These are phyloP conservation scores for Oropetium thomaeum DNA, from an alignment of 176 grass and related monocot genomes.

Conservation along the genomic window DNA sequence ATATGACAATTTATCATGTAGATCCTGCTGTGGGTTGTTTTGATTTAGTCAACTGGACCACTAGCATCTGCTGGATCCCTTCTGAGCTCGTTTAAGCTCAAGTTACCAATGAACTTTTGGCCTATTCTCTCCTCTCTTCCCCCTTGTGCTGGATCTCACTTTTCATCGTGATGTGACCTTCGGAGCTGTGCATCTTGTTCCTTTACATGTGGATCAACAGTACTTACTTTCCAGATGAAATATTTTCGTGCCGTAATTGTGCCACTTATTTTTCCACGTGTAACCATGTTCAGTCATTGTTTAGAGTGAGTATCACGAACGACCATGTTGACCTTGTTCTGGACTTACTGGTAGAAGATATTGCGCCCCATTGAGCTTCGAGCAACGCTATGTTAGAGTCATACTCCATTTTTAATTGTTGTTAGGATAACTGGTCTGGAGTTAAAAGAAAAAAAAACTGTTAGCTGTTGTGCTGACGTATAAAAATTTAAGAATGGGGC, in stretches of 20 bases:
- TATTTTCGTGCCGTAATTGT: neutral
- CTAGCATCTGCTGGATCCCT: neutral
- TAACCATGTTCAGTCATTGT: no score
- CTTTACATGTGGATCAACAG: neutral
- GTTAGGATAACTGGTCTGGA: no score
- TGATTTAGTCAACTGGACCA: slow-evolving; percentile 13
- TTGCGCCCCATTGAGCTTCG: no score
- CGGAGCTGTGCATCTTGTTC: neutral
- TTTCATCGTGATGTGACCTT: neutral
- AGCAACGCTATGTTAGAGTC: no score
- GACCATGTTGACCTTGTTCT: no score
- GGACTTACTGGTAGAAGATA: no score
- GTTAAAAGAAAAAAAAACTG: no score
- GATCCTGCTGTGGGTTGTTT: slow-evolving; percentile 6
- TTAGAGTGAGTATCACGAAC: no score
- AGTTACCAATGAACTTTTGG: neutral
- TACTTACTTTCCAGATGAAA: neutral
- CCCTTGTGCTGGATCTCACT: neutral
- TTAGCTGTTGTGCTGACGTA: no score
- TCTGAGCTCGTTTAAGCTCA: neutral
- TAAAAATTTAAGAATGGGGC: no score
- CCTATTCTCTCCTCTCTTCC: neutral
- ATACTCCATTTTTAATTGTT: no score
- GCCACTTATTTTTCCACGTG: neutral
- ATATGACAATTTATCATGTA: neutral